Percentiles rank a stretch among this genome's conserved stretches.
Conservation (phyloP, 192 early-diverging fungal genomes). For the Glomus cerebriforme region DNA sequence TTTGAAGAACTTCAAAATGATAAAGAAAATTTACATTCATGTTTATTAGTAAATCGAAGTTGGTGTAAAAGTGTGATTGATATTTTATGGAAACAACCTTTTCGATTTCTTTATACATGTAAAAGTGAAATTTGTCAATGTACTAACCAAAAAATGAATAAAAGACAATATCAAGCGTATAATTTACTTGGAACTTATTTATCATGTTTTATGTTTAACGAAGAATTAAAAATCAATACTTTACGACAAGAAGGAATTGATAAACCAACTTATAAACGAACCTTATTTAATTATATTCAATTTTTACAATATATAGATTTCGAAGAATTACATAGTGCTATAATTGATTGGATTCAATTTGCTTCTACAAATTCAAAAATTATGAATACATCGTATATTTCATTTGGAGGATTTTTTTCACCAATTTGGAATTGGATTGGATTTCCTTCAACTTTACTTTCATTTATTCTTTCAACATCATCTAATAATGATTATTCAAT, state of each 20-base stretch:
- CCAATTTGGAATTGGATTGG: no score
- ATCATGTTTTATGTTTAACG: background rate
- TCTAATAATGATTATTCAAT: no score
- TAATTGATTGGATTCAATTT: background rate
- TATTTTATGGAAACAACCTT: slow-evolving; percentile 6
- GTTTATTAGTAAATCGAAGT: background rate
- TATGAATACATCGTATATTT: no score
- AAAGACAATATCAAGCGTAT: background rate
- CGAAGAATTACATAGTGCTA: background rate
- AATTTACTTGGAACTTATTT: background rate
- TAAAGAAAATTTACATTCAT: background rate
- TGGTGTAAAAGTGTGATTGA: background rate
- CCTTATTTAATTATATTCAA: slow-evolving; percentile 4
- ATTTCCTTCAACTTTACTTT: no score
- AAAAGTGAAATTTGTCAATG: background rate
- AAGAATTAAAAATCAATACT: background rate
- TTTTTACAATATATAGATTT: background rate
- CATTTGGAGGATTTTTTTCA: no score
- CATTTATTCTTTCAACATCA: no score
- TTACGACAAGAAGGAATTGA: background rate
- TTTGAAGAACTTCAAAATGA: background rate
- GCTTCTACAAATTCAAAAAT: no score
- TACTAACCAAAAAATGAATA: background rate
- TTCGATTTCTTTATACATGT: background rate
- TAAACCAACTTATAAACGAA: background rate